Evolutionary conservation across 2,329 filamentous ascomycete species (phyloP).

Genomic region (Aspergillus vadensis): DNA sequence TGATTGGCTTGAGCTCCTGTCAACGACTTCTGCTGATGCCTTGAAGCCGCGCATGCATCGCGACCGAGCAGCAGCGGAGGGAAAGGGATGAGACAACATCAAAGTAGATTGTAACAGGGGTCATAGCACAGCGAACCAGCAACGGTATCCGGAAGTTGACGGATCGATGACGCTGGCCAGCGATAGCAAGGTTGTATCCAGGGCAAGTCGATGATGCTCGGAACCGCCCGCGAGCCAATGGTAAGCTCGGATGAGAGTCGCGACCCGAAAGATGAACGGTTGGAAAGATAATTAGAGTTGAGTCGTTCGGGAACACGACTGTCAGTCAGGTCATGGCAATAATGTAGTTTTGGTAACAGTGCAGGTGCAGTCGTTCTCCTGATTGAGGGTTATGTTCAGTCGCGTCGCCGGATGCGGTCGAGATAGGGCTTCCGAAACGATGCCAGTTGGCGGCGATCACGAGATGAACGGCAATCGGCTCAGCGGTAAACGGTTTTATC

Average conservation of each 20-base stretch:
- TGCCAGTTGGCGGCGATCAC: too few relatives aligned
- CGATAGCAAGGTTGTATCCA: slow-evolving; percentile 15
- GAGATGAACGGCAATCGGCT: too few relatives aligned
- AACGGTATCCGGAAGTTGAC: slow-evolving; percentile 12
- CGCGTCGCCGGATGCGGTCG: too few relatives aligned
- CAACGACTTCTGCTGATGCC: neutral
- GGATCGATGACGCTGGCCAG: slow-evolving; percentile 9
- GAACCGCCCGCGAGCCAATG: slow-evolving; percentile 14
- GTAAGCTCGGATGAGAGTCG: neutral
- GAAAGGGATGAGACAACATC: neutral
- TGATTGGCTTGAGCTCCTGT: neutral
- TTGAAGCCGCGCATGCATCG: slow-evolving; percentile 1
- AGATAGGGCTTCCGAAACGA: too few relatives aligned
- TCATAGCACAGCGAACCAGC: neutral
- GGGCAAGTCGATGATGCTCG: slow-evolving; percentile 22
- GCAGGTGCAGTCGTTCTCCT: neutral
- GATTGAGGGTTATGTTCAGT: too few relatives aligned
- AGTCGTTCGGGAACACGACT: neutral
- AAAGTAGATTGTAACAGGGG: neutral
- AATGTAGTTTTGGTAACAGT: neutral
- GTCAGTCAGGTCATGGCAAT: neutral
- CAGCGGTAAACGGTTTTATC: too few relatives aligned
- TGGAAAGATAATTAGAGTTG: neutral
- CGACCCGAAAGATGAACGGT: slow-evolving; percentile 3
- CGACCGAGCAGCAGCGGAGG: neutral